Percentiles rank a stretch among this genome's conserved stretches.
Conservation (phyloP, 2,329 filamentous ascomycete species). For the Ceratocystis diversiconidia region DNA sequence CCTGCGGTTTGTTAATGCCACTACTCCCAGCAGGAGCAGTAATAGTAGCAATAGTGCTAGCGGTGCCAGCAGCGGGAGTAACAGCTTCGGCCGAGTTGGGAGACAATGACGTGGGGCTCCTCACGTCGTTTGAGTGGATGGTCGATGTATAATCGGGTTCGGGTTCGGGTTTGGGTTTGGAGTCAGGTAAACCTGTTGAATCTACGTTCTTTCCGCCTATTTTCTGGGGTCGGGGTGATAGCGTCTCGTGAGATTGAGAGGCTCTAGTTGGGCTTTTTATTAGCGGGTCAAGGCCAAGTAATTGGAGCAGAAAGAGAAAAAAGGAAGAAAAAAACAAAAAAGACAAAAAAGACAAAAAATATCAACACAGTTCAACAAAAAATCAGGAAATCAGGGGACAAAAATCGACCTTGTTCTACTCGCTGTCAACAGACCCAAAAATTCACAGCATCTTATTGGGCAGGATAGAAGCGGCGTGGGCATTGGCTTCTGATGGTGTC, state of each 20-base stretch:
- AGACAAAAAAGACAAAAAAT: not conserved
- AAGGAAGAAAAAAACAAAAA: not conserved
- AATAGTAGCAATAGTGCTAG: not conserved
- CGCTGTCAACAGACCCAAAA: not conserved
- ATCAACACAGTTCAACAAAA: not conserved
- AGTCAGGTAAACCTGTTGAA: not conserved
- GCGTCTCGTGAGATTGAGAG: not conserved
- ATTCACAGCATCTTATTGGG: not conserved
- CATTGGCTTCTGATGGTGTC: not conserved
- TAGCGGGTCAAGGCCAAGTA: not conserved
- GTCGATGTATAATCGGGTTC: not conserved
- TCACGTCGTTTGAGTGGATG: not conserved
- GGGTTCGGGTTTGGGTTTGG: not conserved
- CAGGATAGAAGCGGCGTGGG: not conserved
- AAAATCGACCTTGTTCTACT: not conserved
- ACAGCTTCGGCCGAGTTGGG: constrained; percentile 10
- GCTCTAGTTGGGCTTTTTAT: not conserved
- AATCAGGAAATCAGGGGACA: not conserved
- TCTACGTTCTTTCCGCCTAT: not conserved
- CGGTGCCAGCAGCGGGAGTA: not conserved
- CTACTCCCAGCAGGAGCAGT: not conserved
- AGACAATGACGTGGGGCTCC: constrained; percentile 5
- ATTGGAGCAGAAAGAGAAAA: not conserved
- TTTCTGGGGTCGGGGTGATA: not conserved
- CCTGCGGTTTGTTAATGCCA: not conserved